These are phyloP conservation scores for Pisolithus albus DNA, from an alignment of 768 basidiomycete genomes.

Conservation along the genomic window DNA sequence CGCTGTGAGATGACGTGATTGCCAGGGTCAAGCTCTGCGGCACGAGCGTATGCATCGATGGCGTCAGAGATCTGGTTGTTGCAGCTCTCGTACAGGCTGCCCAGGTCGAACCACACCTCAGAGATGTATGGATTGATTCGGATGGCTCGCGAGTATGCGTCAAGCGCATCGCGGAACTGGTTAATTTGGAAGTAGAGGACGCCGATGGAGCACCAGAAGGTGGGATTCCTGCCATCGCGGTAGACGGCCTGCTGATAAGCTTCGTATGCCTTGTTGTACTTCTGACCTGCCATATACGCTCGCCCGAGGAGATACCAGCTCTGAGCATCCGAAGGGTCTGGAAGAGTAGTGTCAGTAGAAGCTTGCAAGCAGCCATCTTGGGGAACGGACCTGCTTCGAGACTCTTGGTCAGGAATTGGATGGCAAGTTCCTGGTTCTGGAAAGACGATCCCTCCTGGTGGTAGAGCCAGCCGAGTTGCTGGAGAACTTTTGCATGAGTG, in stretches of 20 bases:
- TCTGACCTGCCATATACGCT: slow-evolving; percentile 97
- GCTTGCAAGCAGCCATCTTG: not conserved
- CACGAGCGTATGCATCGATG: slow-evolving; percentile 95
- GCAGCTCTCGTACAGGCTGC: slow-evolving; percentile 94
- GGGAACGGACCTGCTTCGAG: slow-evolving; percentile 78
- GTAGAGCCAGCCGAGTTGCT: slow-evolving; percentile 96
- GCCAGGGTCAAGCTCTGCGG: slow-evolving; percentile 84
- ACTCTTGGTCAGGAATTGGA: slow-evolving; percentile 88
- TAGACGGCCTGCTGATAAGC: slow-evolving; percentile 99
- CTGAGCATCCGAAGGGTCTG: slow-evolving; percentile 95
- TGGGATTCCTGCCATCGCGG: slow-evolving; percentile 96
- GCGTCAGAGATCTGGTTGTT: slow-evolving; percentile 99
- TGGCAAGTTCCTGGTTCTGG: slow-evolving; percentile 93
- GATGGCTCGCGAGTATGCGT: slow-evolving; percentile 98
- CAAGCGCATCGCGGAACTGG: slow-evolving; percentile 97
- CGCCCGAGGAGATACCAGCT: slow-evolving; percentile 99
- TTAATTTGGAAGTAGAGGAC: slow-evolving; percentile 99
- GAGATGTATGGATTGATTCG: slow-evolving; percentile 97
- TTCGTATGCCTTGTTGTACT: slow-evolving; percentile 99
- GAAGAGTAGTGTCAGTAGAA: slow-evolving; percentile 1
- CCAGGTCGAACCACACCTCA: slow-evolving; percentile 81
- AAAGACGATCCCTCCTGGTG: slow-evolving; percentile 93
- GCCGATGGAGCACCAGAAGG: slow-evolving; percentile 99
- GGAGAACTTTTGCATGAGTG: slow-evolving; percentile 91
- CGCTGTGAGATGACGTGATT: slow-evolving; percentile 81